A percentile compares a stretch with the other conserved stretches of the same genome.
phyloP scores from a whole-genome alignment of 768 basidiomycete species.

The Panaeolus papilionaceus region DNA sequence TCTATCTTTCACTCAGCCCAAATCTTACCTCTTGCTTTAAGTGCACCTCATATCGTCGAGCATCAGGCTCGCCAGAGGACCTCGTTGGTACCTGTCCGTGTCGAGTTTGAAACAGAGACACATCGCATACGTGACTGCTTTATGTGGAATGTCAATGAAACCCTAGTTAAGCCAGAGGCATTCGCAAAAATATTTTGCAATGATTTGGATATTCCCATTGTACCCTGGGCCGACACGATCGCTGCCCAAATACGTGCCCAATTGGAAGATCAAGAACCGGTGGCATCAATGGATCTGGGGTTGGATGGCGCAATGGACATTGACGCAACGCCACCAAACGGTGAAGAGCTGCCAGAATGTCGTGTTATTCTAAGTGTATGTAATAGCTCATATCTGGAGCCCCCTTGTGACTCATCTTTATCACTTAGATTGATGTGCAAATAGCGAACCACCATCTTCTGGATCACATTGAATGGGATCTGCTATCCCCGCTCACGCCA shows the following conservation, averaged over 20 bases:
- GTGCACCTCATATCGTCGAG: constrained; percentile 69
- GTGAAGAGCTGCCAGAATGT: constrained; percentile 75
- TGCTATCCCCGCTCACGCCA: constrained; percentile 91
- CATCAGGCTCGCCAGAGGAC: constrained; percentile 58
- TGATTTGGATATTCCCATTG: constrained; percentile 80
- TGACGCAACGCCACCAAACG: constrained; percentile 46
- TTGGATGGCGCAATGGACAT: constrained; percentile 59
- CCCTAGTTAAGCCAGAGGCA: constrained; percentile 79
- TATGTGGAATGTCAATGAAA: constrained; percentile 93
- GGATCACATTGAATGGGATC: constrained; percentile 99
- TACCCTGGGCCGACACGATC: constrained; percentile 77
- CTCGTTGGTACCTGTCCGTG: constrained; percentile 86
- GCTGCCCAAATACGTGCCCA: constrained; percentile 90
- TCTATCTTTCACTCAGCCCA: not conserved
- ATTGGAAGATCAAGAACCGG: constrained; percentile 86
- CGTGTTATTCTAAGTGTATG: constrained; percentile 82
- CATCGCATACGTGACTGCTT: constrained; percentile 95
- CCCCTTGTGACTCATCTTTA: constrained; percentile 12
- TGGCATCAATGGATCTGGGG: constrained; percentile 79
- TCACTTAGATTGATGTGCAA: constrained; percentile 92
- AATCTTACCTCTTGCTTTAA: constrained; percentile 36
- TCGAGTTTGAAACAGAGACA: constrained; percentile 93
- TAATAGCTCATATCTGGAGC: constrained; percentile 21
- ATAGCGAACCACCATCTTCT: constrained; percentile 89
- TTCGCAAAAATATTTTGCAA: constrained; percentile 90